A percentile compares a stretch with the other conserved stretches of the same genome.
phyloP scores from a whole-genome alignment of 305 asterid genomes.

The Fraxinus xanthoxyloides region DNA sequence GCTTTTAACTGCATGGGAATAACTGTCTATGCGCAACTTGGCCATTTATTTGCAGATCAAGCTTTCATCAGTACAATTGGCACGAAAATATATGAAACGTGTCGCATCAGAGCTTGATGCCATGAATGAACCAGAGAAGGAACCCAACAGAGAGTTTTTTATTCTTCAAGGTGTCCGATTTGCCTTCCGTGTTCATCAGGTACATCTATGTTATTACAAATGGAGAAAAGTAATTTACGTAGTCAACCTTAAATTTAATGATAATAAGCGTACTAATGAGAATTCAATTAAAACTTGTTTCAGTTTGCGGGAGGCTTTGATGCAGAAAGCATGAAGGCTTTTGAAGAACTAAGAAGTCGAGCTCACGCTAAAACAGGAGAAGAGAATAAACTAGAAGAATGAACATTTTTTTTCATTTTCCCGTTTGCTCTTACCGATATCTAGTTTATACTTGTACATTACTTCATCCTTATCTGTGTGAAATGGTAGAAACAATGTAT shows the following conservation, averaged over 20 bases:
- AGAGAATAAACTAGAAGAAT: conserved; percentile 45
- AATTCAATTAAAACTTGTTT: conserved; percentile 4
- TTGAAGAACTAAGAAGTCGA: conserved; percentile 90
- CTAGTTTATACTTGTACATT: conserved; percentile 37
- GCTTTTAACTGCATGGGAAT: background rate
- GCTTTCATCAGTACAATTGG: conserved; percentile 89
- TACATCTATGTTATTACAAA: background rate
- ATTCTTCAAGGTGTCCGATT: conserved; percentile 94
- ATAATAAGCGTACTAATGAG: background rate
- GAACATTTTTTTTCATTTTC: conserved; percentile 10
- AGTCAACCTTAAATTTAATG: background rate
- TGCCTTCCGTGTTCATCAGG: conserved; percentile 99
- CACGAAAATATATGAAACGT: conserved; percentile 93
- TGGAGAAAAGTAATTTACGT: background rate
- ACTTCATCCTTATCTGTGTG: conserved; percentile 28
- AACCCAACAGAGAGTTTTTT: conserved; percentile 88
- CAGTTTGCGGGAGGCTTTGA: conserved; percentile 99
- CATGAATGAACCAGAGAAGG: conserved; percentile 77
- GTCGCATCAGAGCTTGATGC: conserved; percentile 88
- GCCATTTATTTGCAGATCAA: conserved; percentile 61
- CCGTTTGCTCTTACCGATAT: background rate
- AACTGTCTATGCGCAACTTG: background rate
- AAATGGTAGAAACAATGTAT: conserved; percentile 29
- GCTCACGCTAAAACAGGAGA: conserved; percentile 51
- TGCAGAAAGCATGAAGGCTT: conserved; percentile 98